Evolutionary conservation across 345 rosid genomes (phyloP).

Genomic region (Abelmoschus esculentus): DNA sequence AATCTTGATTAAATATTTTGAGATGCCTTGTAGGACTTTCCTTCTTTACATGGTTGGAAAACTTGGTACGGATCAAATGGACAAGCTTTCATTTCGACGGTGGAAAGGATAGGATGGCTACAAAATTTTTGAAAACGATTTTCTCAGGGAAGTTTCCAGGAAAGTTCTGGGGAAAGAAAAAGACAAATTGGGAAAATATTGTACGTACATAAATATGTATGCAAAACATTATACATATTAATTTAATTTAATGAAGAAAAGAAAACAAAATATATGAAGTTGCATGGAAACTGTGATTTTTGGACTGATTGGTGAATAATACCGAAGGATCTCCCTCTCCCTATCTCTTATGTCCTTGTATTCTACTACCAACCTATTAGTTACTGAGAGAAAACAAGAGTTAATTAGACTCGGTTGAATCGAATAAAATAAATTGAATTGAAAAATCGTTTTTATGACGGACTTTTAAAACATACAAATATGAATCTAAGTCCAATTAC

Average conservation of each 20-base stretch:
- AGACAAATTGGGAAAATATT: background rate
- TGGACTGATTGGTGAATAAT: background rate
- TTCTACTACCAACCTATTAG: background rate
- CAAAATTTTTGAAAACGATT: background rate
- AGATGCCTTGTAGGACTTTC: background rate
- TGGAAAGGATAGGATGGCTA: background rate
- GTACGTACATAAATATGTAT: background rate
- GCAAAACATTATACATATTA: too few relatives aligned
- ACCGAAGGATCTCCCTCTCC: background rate
- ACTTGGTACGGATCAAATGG: background rate
- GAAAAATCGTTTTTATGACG: too few relatives aligned
- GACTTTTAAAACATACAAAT: too few relatives aligned
- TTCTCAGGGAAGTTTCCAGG: background rate
- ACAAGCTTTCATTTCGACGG: background rate
- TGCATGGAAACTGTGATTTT: slow-evolving; percentile 11
- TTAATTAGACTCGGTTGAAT: too few relatives aligned
- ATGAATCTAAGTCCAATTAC: too few relatives aligned
- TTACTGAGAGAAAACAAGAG: too few relatives aligned
- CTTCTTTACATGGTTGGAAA: background rate
- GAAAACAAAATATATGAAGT: background rate
- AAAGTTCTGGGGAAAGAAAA: background rate
- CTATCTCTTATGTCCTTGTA: background rate
- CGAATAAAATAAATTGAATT: too few relatives aligned
- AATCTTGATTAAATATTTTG: too few relatives aligned
- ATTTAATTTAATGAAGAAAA: background rate